Percentiles rank a stretch among this genome's conserved stretches.
Evolutionary conservation across 2,329 filamentous ascomycete species (phyloP).

Genomic region (Dactylellina parvicollis): DNA sequence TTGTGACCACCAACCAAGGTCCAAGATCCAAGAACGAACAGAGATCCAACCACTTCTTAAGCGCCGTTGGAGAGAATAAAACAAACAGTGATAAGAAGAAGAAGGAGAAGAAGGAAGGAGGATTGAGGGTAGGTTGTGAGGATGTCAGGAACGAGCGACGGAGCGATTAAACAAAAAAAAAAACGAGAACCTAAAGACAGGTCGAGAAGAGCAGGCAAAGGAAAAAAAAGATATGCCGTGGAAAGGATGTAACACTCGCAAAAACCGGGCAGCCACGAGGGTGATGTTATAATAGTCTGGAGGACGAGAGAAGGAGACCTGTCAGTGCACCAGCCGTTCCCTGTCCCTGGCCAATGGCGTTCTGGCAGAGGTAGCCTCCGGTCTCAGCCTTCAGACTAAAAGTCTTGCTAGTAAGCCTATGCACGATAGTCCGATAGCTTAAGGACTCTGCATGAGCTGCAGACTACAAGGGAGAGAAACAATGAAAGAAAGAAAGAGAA

Average conservation of each 20-base stretch:
- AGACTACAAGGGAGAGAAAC: background rate
- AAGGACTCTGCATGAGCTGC: conserved; percentile 45
- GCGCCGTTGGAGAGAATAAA: conserved; percentile 25
- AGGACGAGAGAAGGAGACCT: conserved; percentile 11
- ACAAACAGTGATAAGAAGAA: background rate
- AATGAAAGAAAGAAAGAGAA: background rate
- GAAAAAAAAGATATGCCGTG: conserved; percentile 27
- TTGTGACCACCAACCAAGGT: conserved; percentile 13
- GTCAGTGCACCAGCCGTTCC: conserved; percentile 48
- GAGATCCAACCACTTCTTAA: conserved; percentile 4
- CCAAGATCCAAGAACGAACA: background rate
- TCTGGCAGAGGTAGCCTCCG: conserved; percentile 15
- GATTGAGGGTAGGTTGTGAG: conserved; percentile 7
- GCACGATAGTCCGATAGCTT: conserved; percentile 30
- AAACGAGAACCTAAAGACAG: background rate
- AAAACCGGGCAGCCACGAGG: conserved; percentile 41
- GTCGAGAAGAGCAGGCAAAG: conserved; percentile 7
- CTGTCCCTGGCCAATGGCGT: conserved; percentile 39
- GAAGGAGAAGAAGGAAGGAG: conserved; percentile 9
- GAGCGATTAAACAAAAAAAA: conserved; percentile 11
- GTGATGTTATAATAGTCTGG: conserved; percentile 17
- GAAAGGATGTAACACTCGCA: conserved; percentile 6
- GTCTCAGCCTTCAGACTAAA: conserved; percentile 50
- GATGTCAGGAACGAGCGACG: conserved; percentile 5
- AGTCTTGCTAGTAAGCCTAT: too few species aligned